A percentile compares a stretch with the other conserved stretches of the same genome.
These are phyloP conservation scores for Goffeauzyma gilvescens DNA, from an alignment of 768 basidiomycete genomes.

Conservation along the genomic window DNA sequence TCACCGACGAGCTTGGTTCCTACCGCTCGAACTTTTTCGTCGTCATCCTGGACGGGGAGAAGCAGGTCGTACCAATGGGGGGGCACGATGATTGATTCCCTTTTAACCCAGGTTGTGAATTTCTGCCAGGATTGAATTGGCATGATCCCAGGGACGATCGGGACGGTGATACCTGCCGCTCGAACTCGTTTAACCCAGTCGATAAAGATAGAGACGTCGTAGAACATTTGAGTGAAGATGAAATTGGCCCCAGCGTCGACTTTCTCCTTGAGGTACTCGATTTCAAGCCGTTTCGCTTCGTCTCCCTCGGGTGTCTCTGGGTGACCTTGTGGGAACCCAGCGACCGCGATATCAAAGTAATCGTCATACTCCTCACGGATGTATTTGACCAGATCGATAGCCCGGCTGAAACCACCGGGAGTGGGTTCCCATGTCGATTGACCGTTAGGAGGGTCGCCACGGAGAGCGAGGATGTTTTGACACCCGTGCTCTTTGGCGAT, in stretches of 20 bases:
- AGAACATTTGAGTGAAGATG: conserved; percentile 99
- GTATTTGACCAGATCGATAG: conserved; percentile 76
- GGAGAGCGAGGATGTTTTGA: conserved; percentile 76
- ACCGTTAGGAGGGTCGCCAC: conserved; percentile 78
- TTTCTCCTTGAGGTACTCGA: conserved; percentile 73
- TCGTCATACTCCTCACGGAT: conserved; percentile 66
- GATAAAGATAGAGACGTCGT: conserved; percentile 78
- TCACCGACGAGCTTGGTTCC: conserved; percentile 89
- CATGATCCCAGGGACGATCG: conserved; percentile 82
- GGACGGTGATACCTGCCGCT: conserved; percentile 67
- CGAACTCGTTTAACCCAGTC: conserved; percentile 69
- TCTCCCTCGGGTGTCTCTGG: conserved; percentile 45
- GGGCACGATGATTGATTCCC: conserved; percentile 43
- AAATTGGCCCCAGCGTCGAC: conserved; percentile 73
- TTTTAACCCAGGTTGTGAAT: conserved; percentile 47
- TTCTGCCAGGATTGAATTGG: conserved; percentile 95
- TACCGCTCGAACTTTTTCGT: conserved; percentile 75
- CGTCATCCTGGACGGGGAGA: conserved; percentile 73
- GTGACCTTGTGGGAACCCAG: conserved; percentile 77
- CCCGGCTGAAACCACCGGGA: conserved; percentile 73
- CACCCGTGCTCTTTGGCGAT: conserved; percentile 78
- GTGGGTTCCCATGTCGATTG: conserved; percentile 82
- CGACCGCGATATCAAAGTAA: conserved; percentile 86
- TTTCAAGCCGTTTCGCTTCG: conserved; percentile 40
- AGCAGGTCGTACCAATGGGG: conserved; percentile 53